Evolutionary conservation across 257 asterid species (phyloP), one percentile per base, ranked within the genome.

Genomic region (Fraxinus pennsylvanica): DNA sequence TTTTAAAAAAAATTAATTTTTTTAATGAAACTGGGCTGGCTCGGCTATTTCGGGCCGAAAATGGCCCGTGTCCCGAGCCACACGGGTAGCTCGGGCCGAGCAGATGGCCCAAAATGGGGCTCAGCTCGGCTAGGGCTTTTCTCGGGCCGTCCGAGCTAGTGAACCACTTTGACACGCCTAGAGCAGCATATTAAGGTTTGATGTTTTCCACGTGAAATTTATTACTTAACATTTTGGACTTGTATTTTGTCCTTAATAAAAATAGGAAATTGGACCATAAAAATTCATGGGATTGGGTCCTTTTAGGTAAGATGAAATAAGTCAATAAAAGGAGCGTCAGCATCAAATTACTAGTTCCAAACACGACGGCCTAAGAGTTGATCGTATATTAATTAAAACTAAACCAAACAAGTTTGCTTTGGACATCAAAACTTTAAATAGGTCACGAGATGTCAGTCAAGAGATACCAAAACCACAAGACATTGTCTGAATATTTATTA

Each of bases 391-490:
- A 71, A 76, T 8, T 27, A 17, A 80, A 79, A 79, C 88, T 86
- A 84, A 83, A 79, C 67, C 69, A 25, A 9, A 61, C 68, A 61
- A 61, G 33, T 61, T 21, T 22, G 33, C 33, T 25, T 61, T 57
- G 29, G 14, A 25, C 61, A 39, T 8, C 9, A 39, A 1, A 41
- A 41, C 71, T n/a, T 81, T 77, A 75, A 80, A 69, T 30, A 76
- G 27, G 79, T 89, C 91, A 87, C 89, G 90, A 88, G 88, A 85
- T 77, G 88, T 86, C 15, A 19, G n/a, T 52, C 79, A 89, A 32
- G 86, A 85, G 83, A 67, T 77, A 88, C 89, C 92, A 79, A 87
- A 91, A 86, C 95, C 95, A 90, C 88, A 83, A 85, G 85, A 84
- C 74, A 85, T 82, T 81, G 85, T 82, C 85, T 69, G 76, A 74